Evolutionary conservation across 805 yeast genomes (phyloP), one percentile per base, ranked within the genome.

Genomic region (Groenewaldozyma tartarivorans): DNA sequence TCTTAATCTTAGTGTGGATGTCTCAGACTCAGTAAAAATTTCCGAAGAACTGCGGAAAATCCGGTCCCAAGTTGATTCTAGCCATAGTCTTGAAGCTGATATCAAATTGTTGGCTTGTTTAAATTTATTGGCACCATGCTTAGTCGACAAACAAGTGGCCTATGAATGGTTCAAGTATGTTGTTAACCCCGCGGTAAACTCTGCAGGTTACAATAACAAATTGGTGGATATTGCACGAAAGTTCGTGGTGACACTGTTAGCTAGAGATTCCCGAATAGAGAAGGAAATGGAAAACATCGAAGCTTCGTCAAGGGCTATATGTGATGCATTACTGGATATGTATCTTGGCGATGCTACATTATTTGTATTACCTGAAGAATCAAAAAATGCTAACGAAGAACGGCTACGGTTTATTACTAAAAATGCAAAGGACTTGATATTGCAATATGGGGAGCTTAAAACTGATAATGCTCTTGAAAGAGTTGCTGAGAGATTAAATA

Each of bases 101-200:
- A 51, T 53, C 4, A 39, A 49, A 22, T 62, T 66, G 40, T 43
- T 63, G 7, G 47, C 48, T 32, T 52, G 54, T 5, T 47, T 66
- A 17, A 44, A 39, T n/a, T 50, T 54, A 11, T 50, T 64, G 13
- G 51, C 43, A 3, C 60, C 64, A 1, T 50, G 58, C 24, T 42
- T 65, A 7, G 49, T 53, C 20, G 48, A 51, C 31, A 36, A 40
- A 11, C 52, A 59, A 5, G 52, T 56, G 30, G 46, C 72, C 6
- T 47, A 53, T 18, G 54, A 62, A 31, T 79, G 84, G 83, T 62
- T 74, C 36, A 58, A 62, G 21, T 62, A 69, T 27, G 69, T 74
- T 43, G 50, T 68, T 9, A 60, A 61, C 9, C 72, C 74, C 0
- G 77, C 81, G 0, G 60, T 77, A 3, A 79, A 78, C 49, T 73